Conservation (phyloP, 129 eudicot species). For the Helichrysum umbraculigerum region DNA sequence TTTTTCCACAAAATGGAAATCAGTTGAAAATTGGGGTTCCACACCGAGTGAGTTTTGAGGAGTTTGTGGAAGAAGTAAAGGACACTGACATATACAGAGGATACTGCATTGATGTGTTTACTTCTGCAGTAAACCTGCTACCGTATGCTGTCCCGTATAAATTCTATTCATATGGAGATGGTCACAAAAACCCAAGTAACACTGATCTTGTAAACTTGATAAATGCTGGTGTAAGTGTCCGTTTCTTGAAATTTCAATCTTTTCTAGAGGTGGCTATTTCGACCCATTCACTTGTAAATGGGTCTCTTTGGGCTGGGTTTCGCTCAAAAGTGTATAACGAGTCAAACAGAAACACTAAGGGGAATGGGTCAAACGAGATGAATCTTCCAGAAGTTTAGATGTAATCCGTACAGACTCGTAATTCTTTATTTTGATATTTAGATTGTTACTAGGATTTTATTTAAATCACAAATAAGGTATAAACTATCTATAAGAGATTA, state of each 20-base stretch:
- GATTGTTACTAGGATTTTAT: no score
- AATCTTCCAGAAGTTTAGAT: no score
- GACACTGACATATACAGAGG: constrained; percentile 48
- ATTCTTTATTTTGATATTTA: no score
- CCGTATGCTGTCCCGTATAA: constrained; percentile 66
- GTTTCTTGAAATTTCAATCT: neutral
- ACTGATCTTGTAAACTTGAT: constrained; percentile 54
- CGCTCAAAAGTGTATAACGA: neutral
- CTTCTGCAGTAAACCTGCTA: constrained; percentile 54
- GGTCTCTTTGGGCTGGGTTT: neutral
- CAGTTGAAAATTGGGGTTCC: constrained; percentile 59
- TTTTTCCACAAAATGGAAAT: constrained; percentile 61
- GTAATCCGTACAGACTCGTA: no score
- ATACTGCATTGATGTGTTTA: constrained; percentile 72
- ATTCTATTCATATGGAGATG: constrained; percentile 57
- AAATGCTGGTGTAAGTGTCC: constrained; percentile 49
- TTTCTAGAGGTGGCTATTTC: neutral
- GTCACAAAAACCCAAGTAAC: constrained; percentile 48
- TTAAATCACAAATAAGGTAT: no score
- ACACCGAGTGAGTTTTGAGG: constrained; percentile 52
- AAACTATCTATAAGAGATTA: no score
- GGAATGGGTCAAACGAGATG: no score
- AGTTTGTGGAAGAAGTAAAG: constrained; percentile 36
- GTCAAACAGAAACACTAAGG: no score
- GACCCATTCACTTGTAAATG: neutral